Percentiles rank a stretch among this genome's conserved stretches.
Conservation (phyloP, 306 rosid species). For the Cucurbita maxima region DNA sequence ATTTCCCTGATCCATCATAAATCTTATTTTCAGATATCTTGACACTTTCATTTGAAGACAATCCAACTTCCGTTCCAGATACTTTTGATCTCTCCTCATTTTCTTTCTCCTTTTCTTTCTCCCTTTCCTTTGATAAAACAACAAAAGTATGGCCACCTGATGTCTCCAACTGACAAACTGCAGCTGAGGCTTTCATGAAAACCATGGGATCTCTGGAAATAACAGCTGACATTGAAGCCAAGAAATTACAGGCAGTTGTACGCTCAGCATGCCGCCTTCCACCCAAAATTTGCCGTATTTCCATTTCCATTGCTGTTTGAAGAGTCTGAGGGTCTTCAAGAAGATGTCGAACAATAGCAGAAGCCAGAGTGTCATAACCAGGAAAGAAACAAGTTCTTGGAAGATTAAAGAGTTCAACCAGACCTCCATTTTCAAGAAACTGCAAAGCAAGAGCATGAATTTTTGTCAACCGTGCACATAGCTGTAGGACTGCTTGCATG, state of each 20-base stretch:
- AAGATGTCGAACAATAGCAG: slow-evolving; percentile 92
- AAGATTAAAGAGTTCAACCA: slow-evolving; percentile 66
- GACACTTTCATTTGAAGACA: slow-evolving; percentile 59
- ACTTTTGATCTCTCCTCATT: slow-evolving; percentile 76
- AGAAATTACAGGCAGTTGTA: slow-evolving; percentile 52
- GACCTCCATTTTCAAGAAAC: slow-evolving; percentile 91
- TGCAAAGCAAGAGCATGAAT: slow-evolving; percentile 66
- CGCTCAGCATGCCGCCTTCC: slow-evolving; percentile 83
- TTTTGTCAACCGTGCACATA: slow-evolving; percentile 90
- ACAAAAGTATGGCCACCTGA: slow-evolving; percentile 81
- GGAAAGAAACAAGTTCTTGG: slow-evolving; percentile 81
- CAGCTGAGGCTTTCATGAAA: slow-evolving; percentile 88
- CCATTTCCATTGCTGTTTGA: slow-evolving; percentile 94
- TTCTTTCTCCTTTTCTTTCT: slow-evolving; percentile 54
- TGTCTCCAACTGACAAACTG: slow-evolving; percentile 84
- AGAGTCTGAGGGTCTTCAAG: slow-evolving; percentile 98
- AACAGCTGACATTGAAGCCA: slow-evolving; percentile 86
- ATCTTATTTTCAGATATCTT: slow-evolving; percentile 70
- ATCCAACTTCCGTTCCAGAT: slow-evolving; percentile 46
- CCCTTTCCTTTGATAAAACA: slow-evolving; percentile 65
- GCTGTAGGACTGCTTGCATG: slow-evolving; percentile 96
- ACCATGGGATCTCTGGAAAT: slow-evolving; percentile 89
- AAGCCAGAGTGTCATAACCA: slow-evolving; percentile 90
- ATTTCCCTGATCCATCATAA: slow-evolving; percentile 70
- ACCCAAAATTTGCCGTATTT: slow-evolving; percentile 69